phyloP scores from a whole-genome alignment of 345 rosid genomes.

The Gossypium bickii region DNA sequence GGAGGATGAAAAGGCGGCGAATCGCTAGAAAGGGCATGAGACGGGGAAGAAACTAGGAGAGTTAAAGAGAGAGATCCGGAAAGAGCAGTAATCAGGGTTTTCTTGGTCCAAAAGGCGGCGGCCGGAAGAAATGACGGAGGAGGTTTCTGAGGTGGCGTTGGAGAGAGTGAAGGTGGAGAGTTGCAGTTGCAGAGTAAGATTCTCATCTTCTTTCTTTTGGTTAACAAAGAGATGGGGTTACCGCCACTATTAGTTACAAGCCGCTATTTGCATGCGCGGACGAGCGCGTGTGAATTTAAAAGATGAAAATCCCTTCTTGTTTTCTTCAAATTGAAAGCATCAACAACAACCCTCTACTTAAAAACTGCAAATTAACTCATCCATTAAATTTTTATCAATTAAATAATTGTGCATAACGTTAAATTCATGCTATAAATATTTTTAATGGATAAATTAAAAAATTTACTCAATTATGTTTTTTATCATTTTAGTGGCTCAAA shows the following conservation, averaged over 20 bases:
- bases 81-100: conserved; percentile 35
- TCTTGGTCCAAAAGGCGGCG: conserved; percentile 26
- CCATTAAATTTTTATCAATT: too few species aligned
- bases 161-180: conserved; percentile 29
- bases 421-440: too few species aligned
- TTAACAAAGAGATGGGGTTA: not conserved
- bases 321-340: not conserved
- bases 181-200: conserved; percentile 40
- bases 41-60: conserved; percentile 53
- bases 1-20: conserved; percentile 31
- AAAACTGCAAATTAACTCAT: too few species aligned
- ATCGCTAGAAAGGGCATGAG: conserved; percentile 36
- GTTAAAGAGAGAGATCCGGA: conserved; percentile 58
- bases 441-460: too few species aligned
- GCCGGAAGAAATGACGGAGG: not conserved
- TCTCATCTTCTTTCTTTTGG: conserved; percentile 34
- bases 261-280: not conserved
- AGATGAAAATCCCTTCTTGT: not conserved
- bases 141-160: conserved; percentile 15
- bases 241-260: not conserved
- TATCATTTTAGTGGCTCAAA: too few species aligned
- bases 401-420: too few species aligned
- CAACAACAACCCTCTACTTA: not conserved
- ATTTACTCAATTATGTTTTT: too few species aligned
- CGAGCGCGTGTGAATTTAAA: not conserved